Conservation (phyloP, 1,284 basidiomycete species). For the Moesziomyces sp. region DNA sequence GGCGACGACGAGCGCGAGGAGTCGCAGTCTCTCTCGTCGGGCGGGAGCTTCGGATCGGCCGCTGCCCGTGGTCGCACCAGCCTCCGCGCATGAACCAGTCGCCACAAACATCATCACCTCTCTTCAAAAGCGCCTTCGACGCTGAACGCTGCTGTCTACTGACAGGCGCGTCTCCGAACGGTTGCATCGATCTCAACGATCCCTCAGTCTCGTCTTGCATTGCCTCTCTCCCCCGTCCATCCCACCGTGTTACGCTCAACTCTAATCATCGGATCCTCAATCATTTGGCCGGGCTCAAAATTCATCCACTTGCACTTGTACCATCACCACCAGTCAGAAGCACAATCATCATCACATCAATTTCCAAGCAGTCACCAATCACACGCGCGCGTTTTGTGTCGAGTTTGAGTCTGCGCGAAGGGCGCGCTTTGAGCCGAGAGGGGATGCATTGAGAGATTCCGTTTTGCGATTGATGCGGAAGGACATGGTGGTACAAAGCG, state of each 20-base stretch:
- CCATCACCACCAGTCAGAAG: constrained; percentile 8
- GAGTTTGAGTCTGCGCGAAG: background rate
- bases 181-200: constrained; percentile 29
- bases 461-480: background rate
- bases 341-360: background rate
- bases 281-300: background rate
- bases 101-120: background rate
- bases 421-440: background rate
- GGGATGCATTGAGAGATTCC: background rate
- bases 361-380: background rate
- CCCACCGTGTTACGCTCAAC: constrained; percentile 21
- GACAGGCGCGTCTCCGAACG: constrained; percentile 22
- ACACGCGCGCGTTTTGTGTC: background rate
- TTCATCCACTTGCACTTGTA: constrained; percentile 10
- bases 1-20: constrained; percentile 44
- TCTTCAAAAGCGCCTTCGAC: constrained; percentile 7
- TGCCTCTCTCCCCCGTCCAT: constrained; percentile 4
- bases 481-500: background rate
- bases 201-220: background rate
- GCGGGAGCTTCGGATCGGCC: constrained; percentile 26
- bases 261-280: constrained; percentile 14
- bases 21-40: constrained; percentile 27
- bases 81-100: constrained; percentile 11
- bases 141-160: constrained; percentile 8
- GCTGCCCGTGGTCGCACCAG: constrained; percentile 16